A percentile compares a stretch with the other conserved stretches of the same genome.
Conservation (phyloP, 192 early-diverging fungal species). For the Coemansia sp. region DNA sequence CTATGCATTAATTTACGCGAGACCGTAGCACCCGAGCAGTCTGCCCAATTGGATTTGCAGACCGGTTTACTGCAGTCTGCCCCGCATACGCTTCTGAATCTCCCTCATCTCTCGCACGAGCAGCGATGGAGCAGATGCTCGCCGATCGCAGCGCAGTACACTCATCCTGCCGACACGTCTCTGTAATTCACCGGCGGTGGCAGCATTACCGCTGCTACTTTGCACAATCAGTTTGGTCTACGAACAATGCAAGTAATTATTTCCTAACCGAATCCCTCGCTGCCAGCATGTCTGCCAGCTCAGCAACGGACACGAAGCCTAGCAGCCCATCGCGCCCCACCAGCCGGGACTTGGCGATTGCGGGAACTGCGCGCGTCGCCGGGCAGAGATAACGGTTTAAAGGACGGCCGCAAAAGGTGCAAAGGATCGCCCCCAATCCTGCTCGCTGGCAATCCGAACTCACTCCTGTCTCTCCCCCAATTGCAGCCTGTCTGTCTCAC, state of each 20-base stretch:
- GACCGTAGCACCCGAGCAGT: conserved; percentile 1
- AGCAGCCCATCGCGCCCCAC: neutral
- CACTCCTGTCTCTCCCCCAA: too few relatives aligned
- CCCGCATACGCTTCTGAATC: neutral
- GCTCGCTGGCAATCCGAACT: conserved; percentile 19
- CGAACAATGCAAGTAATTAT: neutral
- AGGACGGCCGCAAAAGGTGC: neutral
- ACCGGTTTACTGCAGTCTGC: conserved; percentile 4
- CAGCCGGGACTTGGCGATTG: too few relatives aligned
- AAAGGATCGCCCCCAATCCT: conserved; percentile 1
- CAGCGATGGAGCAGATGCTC: neutral
- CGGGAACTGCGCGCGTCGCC: too few relatives aligned
- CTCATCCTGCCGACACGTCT: neutral
- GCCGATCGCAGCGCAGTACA: neutral
- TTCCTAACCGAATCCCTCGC: neutral
- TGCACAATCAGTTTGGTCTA: neutral
- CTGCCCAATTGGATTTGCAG: conserved; percentile 2
- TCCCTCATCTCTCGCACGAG: too few relatives aligned
- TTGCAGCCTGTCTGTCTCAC: too few relatives aligned
- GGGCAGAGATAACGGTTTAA: too few relatives aligned
- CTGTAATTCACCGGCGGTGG: neutral
- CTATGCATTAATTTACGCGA: neutral
- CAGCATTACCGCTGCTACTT: conserved; percentile 1
- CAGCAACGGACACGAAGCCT: neutral
- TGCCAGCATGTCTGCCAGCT: neutral